Evolutionary conservation across 1,139 yeast species (phyloP).

Genomic region (Blastobotrys arbuscula): DNA sequence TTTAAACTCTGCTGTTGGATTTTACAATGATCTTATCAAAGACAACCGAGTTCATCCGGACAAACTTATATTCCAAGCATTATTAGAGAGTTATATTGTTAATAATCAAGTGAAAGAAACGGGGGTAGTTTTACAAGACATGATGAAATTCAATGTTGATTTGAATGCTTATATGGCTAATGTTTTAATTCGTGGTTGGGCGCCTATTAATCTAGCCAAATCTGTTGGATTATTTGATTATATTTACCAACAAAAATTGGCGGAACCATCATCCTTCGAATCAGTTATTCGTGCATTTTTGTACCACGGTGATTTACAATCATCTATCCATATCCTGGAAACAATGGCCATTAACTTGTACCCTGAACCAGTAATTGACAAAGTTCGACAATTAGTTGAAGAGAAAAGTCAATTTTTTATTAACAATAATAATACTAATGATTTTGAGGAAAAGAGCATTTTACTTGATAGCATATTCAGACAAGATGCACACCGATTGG

Average conservation of each 20-base stretch:
- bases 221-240: conserved; percentile 34
- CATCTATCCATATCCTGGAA: conserved; percentile 27
- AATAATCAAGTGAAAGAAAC: conserved; percentile 31
- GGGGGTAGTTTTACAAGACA: conserved; percentile 32
- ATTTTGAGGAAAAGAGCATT: conserved; percentile 9
- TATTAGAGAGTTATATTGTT: conserved; percentile 37
- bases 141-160: conserved; percentile 33
- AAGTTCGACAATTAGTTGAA: conserved; percentile 21
- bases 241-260: conserved; percentile 24
- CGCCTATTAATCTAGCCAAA: conserved; percentile 29
- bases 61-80: conserved; percentile 36
- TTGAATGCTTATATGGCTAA: conserved; percentile 37
- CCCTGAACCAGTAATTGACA: conserved; percentile 31
- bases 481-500: conserved; percentile 22
- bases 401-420: background rate
- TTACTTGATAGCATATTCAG: conserved; percentile 24
- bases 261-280: conserved; percentile 38
- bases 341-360: conserved; percentile 28
- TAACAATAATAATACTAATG: background rate
- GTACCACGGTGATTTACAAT: conserved; percentile 24
- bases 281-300: conserved; percentile 34
- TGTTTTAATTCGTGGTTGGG: conserved; percentile 37
- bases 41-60: conserved; percentile 34
- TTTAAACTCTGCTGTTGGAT: conserved; percentile 33
- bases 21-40: conserved; percentile 30